Evolutionary conservation across 352 stramenopile genomes (phyloP), one percentile per base, ranked within the genome.

Genomic region (Phytopythium aichiense): DNA sequence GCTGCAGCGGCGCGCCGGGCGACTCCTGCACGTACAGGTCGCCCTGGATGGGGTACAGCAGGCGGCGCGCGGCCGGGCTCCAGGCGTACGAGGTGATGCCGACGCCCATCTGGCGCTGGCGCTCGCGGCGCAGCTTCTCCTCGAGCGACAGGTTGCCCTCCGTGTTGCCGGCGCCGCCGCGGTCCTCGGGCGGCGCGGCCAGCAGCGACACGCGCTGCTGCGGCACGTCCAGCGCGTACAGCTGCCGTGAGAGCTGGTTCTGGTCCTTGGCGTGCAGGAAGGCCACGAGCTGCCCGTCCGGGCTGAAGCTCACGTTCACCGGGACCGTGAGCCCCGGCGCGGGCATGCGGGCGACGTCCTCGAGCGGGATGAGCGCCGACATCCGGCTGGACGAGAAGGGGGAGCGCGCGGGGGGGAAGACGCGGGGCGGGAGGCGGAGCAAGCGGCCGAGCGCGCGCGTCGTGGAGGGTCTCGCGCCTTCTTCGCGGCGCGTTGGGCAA

Each of bases 21-120:
- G 77, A 53, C 64, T 98, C 92, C 76, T 99, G 95, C 20, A 98
- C 70, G 72, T 97, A 99, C 38, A 99, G 64, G 66, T 96, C 95
- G 42, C 96, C 96, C 66, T 96, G 79, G 38, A 97, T 84, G 50
- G 93, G 92, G 67, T 98, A 95, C 42, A 98, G 63, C 40, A 98
- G 78, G 28, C 88, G 74, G 53, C 94, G 74, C 40, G 74, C 76
- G 46, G 70, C 62, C 20, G 86, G 83, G 59, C 73, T 83, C 89
- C 86, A 98, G 16, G 79, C 70, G 71, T 97, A 98, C 13, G 77
- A 92, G n/a, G 91, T 97, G 72, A 98, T 96, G 54, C 92, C 92
- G n/a, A 94, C 79, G 55, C 83, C 86, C 83, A 97, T 96, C 56
- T 96, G 79, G 31, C 92, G 82, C 73, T 94, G 83, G 25, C 92